phyloP scores from a whole-genome alignment of 257 asterid species.

The Fraxinus americana region DNA sequence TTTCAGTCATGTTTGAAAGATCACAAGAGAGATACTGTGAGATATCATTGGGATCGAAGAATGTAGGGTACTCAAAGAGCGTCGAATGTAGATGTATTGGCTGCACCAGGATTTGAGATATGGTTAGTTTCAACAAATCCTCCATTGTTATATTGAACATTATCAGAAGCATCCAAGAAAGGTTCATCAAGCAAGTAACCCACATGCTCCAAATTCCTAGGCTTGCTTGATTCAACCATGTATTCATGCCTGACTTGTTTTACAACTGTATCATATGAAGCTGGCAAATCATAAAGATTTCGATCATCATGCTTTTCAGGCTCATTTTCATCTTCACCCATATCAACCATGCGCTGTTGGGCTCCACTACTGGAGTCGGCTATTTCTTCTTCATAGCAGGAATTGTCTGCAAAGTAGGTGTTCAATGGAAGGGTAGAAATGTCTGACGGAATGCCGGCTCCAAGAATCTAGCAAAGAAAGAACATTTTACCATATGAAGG shows the following conservation, averaged over 20 bases:
- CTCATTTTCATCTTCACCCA: slow-evolving; percentile 37
- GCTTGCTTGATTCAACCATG: slow-evolving; percentile 70
- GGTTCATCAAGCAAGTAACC: slow-evolving; percentile 71
- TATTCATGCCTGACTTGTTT: slow-evolving; percentile 72
- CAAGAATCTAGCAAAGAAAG: slow-evolving; percentile 63
- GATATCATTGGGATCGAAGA: slow-evolving; percentile 55
- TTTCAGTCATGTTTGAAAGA: slow-evolving; percentile 43
- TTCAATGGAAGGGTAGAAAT: slow-evolving; percentile 43
- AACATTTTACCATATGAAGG: slow-evolving; percentile 7
- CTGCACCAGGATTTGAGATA: slow-evolving; percentile 53
- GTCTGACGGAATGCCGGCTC: slow-evolving; percentile 43
- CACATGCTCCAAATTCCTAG: slow-evolving; percentile 40
- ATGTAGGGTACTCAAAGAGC: slow-evolving; percentile 68
- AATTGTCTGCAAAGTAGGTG: slow-evolving; percentile 37
- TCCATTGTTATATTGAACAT: slow-evolving; percentile 49
- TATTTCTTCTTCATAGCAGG: slow-evolving; percentile 44
- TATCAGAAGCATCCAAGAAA: slow-evolving; percentile 44
- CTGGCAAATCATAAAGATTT: slow-evolving; percentile 43
- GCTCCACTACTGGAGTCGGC: slow-evolving; percentile 42
- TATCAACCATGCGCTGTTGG: slow-evolving; percentile 29
- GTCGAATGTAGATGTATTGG: slow-evolving; percentile 47
- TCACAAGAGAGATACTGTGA: slow-evolving; percentile 43
- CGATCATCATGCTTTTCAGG: slow-evolving; percentile 41
- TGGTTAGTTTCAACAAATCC: slow-evolving; percentile 76
- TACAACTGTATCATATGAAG: slow-evolving; percentile 36